Percentiles rank a stretch among this genome's conserved stretches.
phyloP scores from a whole-genome alignment of 129 eudicot species.

The Logfia minima region DNA sequence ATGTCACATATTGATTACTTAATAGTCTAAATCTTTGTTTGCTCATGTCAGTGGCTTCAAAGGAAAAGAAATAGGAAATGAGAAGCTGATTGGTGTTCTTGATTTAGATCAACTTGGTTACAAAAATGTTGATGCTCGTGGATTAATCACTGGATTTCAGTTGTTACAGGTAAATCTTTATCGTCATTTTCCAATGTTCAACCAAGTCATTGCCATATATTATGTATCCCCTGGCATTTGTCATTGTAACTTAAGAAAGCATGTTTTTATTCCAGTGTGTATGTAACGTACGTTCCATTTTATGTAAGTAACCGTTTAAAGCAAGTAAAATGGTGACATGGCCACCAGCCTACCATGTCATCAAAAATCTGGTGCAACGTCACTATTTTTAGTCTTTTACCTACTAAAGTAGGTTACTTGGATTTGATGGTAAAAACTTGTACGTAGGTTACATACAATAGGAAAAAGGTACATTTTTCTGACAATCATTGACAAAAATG shows the following conservation, averaged over 20 bases:
- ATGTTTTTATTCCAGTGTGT: neutral
- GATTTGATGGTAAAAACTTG: neutral
- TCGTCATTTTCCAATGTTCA: conserved; percentile 6
- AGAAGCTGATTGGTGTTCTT: conserved; percentile 58
- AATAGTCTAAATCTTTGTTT: conserved; percentile 20
- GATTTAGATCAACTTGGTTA: conserved; percentile 54
- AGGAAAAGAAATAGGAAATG: conserved; percentile 69
- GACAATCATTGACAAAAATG: neutral
- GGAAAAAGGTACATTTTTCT: too few relatives aligned
- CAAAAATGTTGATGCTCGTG: conserved; percentile 73
- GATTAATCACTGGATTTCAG: conserved; percentile 72
- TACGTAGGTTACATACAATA: neutral
- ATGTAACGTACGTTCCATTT: too few relatives aligned
- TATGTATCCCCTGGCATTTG: neutral
- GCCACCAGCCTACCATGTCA: neutral
- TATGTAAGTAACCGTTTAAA: neutral
- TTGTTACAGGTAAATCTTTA: conserved; percentile 56
- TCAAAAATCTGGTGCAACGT: neutral
- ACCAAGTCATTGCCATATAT: neutral
- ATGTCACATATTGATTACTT: neutral
- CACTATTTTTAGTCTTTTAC: neutral
- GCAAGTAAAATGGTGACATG: neutral
- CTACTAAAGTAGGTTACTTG: neutral
- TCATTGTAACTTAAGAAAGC: neutral
- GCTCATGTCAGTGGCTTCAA: conserved; percentile 52